These are phyloP conservation scores for Botryotinia globosa DNA, from an alignment of 2,329 filamentous ascomycete genomes.

Conservation along the genomic window DNA sequence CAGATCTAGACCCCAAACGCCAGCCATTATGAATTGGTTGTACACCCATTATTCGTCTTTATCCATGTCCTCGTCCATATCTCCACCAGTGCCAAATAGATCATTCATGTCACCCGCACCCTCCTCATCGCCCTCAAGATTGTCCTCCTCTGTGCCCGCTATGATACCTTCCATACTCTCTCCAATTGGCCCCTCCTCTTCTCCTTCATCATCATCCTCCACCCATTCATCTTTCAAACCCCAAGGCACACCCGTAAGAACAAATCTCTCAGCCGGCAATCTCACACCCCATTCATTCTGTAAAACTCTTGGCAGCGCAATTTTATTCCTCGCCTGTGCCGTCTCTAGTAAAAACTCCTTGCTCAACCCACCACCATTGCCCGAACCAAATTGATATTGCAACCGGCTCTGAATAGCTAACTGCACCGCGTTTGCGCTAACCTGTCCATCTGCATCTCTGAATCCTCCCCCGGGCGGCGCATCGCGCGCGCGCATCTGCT, in stretches of 20 bases:
- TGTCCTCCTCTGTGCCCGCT: slow-evolving; percentile 38
- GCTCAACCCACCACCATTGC: slow-evolving; percentile 50
- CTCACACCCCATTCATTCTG: slow-evolving; percentile 66
- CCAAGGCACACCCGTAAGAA: slow-evolving; percentile 64
- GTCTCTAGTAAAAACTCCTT: slow-evolving; percentile 78
- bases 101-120: slow-evolving; percentile 21
- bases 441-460: slow-evolving; percentile 40
- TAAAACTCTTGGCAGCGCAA: slow-evolving; percentile 60
- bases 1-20: slow-evolving; percentile 21
- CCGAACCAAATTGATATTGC: slow-evolving; percentile 64
- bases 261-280: slow-evolving; percentile 65
- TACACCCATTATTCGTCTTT: slow-evolving; percentile 40
- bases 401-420: slow-evolving; percentile 69
- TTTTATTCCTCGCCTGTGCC: slow-evolving; percentile 67
- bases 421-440: slow-evolving; percentile 65
- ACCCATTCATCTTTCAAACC: slow-evolving; percentile 60
- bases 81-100: slow-evolving; percentile 35
- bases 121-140: slow-evolving; percentile 37
- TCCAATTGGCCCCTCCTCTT: slow-evolving; percentile 38
- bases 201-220: slow-evolving; percentile 46
- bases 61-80: slow-evolving; percentile 43
- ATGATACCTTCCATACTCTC: slow-evolving; percentile 42
- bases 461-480: slow-evolving; percentile 36
- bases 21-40: slow-evolving; percentile 22
- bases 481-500: slow-evolving; percentile 38